Evolutionary conservation across 1,284 basidiomycete species (phyloP), one percentile per base, ranked within the genome.

Genomic region (Peniophora sp.): DNA sequence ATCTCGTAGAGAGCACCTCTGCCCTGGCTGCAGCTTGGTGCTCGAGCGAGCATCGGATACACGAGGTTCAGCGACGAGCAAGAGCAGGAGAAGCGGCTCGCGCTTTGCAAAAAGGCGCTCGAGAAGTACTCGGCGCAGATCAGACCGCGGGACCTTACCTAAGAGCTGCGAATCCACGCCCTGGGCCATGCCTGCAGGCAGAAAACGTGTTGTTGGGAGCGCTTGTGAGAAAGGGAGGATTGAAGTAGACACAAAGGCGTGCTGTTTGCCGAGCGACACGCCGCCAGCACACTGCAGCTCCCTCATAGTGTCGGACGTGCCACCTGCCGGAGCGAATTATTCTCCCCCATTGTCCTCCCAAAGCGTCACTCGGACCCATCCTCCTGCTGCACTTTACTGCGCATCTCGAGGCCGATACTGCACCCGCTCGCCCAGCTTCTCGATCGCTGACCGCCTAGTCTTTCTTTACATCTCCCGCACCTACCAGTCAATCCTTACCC

Each of bases 111-210:
- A 32, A 45, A 43, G 27, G 44, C 23, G 38, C 49, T 54, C 48
- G 52, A 51, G 50, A 57, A 50, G 48, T 52, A 52, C 53, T 53
- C 52, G 55, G 53, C 59, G 59, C 56, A 50, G 55, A 52, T 53
- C 55, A 59, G 53, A 54, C 55, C 16, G 38, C 19, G 19, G 38
- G 16, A 20, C 19, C 38, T 41, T 65, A 65, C 61, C 59, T 65
- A 64, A 66, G 61, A 55, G 57, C 54, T 50, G 59, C 58, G 59
- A 61, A 63, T 62, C 58, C 61, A 55, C 55, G 47, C 45, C 51
- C 48, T 51, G 47, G 43, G 50, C 50, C 50, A 49, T 66, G 67
- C 67, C 67, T 68, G 65, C 65, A 68, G 67, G 67, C 67, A 64
- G 59, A 55, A 53, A 66, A 67, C 67, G 67, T 68, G 67, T 60